Evolutionary conservation across 306 rosid species (phyloP).

Genomic region (Acacia confusa): DNA sequence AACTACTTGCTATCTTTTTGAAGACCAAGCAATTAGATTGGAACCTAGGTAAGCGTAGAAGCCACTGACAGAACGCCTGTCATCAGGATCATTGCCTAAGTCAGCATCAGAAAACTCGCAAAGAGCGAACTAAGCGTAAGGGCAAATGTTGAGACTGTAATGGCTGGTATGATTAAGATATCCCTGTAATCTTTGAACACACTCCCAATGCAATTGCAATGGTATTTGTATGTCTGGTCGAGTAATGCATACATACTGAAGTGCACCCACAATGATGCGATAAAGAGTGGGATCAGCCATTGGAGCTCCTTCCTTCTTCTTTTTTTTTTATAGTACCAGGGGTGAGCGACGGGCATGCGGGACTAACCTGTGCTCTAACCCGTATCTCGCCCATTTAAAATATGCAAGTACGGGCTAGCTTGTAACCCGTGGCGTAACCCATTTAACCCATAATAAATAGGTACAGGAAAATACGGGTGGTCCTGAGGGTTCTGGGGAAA

Average conservation of each 20-base stretch:
- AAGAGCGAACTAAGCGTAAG: fast-evolving
- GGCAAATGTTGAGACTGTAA: too few species aligned
- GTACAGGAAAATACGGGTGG: too few species aligned
- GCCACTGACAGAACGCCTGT: background rate
- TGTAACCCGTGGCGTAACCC: too few species aligned
- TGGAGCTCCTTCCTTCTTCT: too few species aligned
- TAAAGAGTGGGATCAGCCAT: background rate
- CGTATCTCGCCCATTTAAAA: too few species aligned
- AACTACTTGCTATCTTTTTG: background rate
- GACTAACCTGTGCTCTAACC: too few species aligned
- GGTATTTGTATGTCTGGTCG: background rate
- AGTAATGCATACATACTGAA: background rate
- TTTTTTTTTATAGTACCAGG: too few species aligned
- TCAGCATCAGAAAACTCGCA: background rate
- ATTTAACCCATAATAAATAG: too few species aligned
- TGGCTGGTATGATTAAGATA: background rate
- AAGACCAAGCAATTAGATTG: background rate
- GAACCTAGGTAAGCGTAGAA: background rate
- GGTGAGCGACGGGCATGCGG: too few species aligned
- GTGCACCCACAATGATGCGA: background rate
- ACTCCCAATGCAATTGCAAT: background rate
- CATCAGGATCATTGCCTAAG: background rate
- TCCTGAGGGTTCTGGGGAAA: too few species aligned
- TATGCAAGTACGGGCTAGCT: too few species aligned
- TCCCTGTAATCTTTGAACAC: background rate